phyloP scores from a whole-genome alignment of 768 basidiomycete species.

The Lepiota venenata region DNA sequence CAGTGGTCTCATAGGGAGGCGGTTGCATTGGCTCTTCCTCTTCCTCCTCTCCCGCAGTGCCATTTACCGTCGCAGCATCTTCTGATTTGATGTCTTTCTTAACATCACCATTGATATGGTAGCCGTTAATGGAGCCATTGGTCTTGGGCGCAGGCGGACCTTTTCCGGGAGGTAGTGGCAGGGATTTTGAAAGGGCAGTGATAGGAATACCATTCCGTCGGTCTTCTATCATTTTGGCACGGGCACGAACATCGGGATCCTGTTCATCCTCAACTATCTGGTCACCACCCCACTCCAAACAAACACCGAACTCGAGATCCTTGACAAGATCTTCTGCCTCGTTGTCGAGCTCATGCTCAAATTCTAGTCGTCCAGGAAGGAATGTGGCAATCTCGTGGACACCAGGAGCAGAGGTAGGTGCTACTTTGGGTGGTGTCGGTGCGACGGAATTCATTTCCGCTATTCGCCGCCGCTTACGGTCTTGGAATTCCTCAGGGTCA shows the following conservation, averaged over 20 bases:
- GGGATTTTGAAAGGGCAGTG: constrained; percentile 22
- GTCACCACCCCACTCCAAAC: constrained; percentile 81
- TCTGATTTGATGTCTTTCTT: constrained; percentile 41
- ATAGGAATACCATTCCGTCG: constrained; percentile 27
- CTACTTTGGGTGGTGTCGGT: constrained; percentile 59
- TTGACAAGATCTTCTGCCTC: constrained; percentile 96
- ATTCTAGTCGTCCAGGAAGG: constrained; percentile 96
- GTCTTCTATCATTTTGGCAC: constrained; percentile 48
- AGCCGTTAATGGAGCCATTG: constrained; percentile 44
- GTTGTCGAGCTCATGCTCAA: constrained; percentile 96
- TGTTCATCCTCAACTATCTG: constrained; percentile 74
- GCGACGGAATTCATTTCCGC: constrained; percentile 66
- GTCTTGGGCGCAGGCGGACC: constrained; percentile 24
- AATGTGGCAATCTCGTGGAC: constrained; percentile 91
- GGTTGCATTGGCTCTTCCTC: constrained; percentile 69
- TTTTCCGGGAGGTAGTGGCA: constrained; percentile 31
- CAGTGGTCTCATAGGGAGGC: constrained; percentile 77
- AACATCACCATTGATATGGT: constrained; percentile 36
- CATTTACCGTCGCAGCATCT: constrained; percentile 46
- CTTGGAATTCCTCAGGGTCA: constrained; percentile 81
- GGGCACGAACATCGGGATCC: constrained; percentile 68
- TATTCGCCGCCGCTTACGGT: constrained; percentile 85
- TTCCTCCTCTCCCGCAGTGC: constrained; percentile 51
- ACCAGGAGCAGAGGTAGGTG: constrained; percentile 86
- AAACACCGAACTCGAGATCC: constrained; percentile 94